Evolutionary conservation across 768 basidiomycete species (phyloP).

Genomic region (Kwoniella dejecticola): DNA sequence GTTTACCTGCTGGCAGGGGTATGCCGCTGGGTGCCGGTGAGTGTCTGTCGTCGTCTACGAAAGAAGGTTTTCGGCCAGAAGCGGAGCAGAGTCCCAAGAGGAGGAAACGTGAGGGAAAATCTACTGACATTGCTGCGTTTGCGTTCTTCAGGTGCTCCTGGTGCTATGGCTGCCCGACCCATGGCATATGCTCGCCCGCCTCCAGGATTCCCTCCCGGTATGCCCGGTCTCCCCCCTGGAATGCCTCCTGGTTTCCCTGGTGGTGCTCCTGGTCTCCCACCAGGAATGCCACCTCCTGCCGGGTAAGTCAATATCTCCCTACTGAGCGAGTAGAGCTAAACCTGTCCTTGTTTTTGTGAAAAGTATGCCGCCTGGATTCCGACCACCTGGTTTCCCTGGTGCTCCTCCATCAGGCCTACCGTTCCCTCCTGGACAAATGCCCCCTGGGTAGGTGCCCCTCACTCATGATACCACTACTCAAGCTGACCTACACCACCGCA

Average conservation of each 20-base stretch:
- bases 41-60: constrained; percentile 19
- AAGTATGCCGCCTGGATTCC: constrained; percentile 54
- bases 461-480: background rate
- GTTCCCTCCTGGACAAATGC: constrained; percentile 54
- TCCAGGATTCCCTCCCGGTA: constrained; percentile 59
- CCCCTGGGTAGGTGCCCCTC: constrained; percentile 50
- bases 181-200: constrained; percentile 57
- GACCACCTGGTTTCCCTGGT: constrained; percentile 52
- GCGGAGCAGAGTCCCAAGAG: too few relatives aligned
- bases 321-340: background rate
- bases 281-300: constrained; percentile 52
- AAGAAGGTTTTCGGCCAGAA: too few relatives aligned
- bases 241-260: constrained; percentile 55
- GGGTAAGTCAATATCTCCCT: constrained; percentile 44
- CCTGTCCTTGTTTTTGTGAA: background rate
- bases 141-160: constrained; percentile 37
- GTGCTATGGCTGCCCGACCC: constrained; percentile 56
- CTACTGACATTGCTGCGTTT: background rate
- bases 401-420: constrained; percentile 48
- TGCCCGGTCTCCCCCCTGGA: constrained; percentile 75
- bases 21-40: constrained; percentile 67
- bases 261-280: constrained; percentile 45
- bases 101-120: too few relatives aligned
- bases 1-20: constrained; percentile 93
- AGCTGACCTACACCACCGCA: constrained; percentile 16